phyloP scores from a whole-genome alignment of 495 filamentous ascomycete genomes.

The Talaromyces nanjingensis region DNA sequence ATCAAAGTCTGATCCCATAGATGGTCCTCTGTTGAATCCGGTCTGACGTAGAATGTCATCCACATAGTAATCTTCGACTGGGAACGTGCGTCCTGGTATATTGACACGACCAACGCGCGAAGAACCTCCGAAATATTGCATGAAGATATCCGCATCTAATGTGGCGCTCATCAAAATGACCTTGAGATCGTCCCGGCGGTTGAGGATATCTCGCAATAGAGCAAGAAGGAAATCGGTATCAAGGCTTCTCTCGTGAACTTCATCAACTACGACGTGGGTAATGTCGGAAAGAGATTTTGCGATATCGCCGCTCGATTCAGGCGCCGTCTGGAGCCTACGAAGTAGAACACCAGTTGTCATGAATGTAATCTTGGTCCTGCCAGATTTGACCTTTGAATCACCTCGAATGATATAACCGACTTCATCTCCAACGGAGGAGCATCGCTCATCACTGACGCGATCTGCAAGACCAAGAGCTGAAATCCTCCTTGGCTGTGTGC shows the following conservation, averaged over 20 bases:
- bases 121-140: conserved; percentile 68
- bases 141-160: conserved; percentile 82
- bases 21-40: conserved; percentile 51
- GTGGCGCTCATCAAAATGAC: conserved; percentile 98
- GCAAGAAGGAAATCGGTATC: conserved; percentile 94
- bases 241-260: conserved; percentile 92
- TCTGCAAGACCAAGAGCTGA: conserved; percentile 92
- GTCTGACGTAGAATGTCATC: conserved; percentile 82
- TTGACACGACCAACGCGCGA: conserved; percentile 68
- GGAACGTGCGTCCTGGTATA: conserved; percentile 84
- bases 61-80: conserved; percentile 83
- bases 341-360: conserved; percentile 96
- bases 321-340: conserved; percentile 78
- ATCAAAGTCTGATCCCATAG: conserved; percentile 33
- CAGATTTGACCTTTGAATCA: conserved; percentile 63
- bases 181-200: conserved; percentile 71
- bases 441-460: conserved; percentile 88
- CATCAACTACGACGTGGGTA: conserved; percentile 92
- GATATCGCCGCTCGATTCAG: conserved; percentile 67
- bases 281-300: conserved; percentile 77
- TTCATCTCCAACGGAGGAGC: conserved; percentile 73
- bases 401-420: conserved; percentile 93
- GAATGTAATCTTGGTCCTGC: conserved; percentile 83
- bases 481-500: conserved; percentile 91
- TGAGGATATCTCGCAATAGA: conserved; percentile 77